phyloP scores from a whole-genome alignment of 1,284 basidiomycete genomes.

The Boletellus deceptivus region DNA sequence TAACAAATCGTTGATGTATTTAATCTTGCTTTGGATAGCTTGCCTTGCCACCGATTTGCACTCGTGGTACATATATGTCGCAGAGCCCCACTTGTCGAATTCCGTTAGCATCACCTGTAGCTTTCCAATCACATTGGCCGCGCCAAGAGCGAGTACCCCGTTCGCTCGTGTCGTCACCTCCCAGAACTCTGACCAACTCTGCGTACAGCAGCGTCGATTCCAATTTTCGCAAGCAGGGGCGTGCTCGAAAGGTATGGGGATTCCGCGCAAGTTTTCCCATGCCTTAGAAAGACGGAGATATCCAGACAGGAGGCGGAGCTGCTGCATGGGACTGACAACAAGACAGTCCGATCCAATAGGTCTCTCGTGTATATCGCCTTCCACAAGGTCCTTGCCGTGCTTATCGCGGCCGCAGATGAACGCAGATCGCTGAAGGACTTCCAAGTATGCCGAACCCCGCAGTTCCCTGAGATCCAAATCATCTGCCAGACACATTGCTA shows the following conservation, averaged over 20 bases:
- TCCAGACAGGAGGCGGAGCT: constrained; percentile 60
- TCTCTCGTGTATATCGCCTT: constrained; percentile 31
- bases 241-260: constrained; percentile 58
- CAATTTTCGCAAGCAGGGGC: constrained; percentile 58
- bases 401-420: constrained; percentile 38
- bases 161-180: constrained; percentile 64
- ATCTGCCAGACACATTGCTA: constrained; percentile 67
- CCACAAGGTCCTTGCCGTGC: constrained; percentile 15
- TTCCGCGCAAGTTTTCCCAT: constrained; percentile 59
- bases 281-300: constrained; percentile 59
- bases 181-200: constrained; percentile 68
- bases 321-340: constrained; percentile 52
- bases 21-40: constrained; percentile 52
- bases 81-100: constrained; percentile 63
- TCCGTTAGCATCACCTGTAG: constrained; percentile 58
- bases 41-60: constrained; percentile 56
- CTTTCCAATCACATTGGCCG: constrained; percentile 62
- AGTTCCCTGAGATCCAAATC: constrained; percentile 57
- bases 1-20: constrained; percentile 51
- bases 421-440: constrained; percentile 60
- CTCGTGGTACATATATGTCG: constrained; percentile 72
- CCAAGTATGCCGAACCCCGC: constrained; percentile 62
- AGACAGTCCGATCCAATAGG: constrained; percentile 42
- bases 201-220: constrained; percentile 65
- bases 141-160: constrained; percentile 49